These are phyloP conservation scores for Leptographium radiaticola DNA, from an alignment of 2,329 filamentous ascomycete genomes.

Conservation along the genomic window DNA sequence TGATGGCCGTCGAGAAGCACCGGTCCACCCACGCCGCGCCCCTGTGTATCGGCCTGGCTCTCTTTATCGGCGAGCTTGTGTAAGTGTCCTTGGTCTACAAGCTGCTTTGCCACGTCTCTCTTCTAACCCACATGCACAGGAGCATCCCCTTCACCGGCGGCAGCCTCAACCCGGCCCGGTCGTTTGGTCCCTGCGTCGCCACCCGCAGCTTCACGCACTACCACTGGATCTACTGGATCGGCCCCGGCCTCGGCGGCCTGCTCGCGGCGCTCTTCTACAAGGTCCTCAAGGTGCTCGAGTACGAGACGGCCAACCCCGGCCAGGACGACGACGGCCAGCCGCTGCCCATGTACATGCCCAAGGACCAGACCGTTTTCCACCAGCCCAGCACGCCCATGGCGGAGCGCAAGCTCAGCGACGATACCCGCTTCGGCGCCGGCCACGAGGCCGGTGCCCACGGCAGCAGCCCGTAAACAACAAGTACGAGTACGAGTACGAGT, in stretches of 20 bases:
- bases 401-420: constrained; percentile 8
- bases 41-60: constrained; percentile 55
- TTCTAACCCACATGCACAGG: not conserved
- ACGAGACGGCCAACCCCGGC: constrained; percentile 34
- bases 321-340: constrained; percentile 23
- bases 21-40: constrained; percentile 59
- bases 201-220: constrained; percentile 26
- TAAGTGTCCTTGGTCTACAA: constrained; percentile 6
- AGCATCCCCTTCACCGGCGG: constrained; percentile 34
- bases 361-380: constrained; percentile 2
- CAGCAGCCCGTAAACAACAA: not conserved
- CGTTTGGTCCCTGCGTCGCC: constrained; percentile 34
- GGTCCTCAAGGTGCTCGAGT: constrained; percentile 36
- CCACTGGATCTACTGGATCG: constrained; percentile 44
- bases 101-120: not conserved
- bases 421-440: constrained; percentile 7
- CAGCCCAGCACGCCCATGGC: not conserved
- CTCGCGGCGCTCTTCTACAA: constrained; percentile 37
- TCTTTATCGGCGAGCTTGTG: constrained; percentile 46
- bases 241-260: constrained; percentile 34
- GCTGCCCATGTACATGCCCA: not conserved
- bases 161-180: constrained; percentile 36
- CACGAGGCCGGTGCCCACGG: constrained; percentile 1
- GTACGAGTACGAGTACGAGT: too few species aligned
- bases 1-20: constrained; percentile 63